A percentile compares a stretch with the other conserved stretches of the same genome.
These are phyloP conservation scores for Podospora pseudocomata DNA, from an alignment of 495 filamentous ascomycete genomes.

Conservation along the genomic window DNA sequence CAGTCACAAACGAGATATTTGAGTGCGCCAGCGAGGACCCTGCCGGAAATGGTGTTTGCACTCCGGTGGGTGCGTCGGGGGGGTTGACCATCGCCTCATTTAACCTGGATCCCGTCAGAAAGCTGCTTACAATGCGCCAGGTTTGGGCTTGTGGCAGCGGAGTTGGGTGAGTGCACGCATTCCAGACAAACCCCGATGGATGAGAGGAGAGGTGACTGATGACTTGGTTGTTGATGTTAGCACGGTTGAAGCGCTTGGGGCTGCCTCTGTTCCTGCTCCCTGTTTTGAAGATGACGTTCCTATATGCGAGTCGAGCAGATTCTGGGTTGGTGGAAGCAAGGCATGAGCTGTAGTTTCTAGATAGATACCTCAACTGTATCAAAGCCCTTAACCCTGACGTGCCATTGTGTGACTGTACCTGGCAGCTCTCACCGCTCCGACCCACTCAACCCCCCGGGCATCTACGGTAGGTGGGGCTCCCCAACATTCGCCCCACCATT, in stretches of 20 bases:
- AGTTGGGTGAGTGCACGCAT: background rate
- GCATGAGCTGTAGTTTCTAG: background rate
- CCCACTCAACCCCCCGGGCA: background rate
- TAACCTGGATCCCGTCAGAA: background rate
- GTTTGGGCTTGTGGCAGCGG: background rate
- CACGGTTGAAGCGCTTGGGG: background rate
- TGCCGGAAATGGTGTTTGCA: background rate
- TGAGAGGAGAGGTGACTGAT: too few species aligned
- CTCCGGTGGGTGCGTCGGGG: background rate
- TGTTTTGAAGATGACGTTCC: background rate
- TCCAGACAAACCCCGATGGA: too few species aligned
- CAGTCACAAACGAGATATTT: background rate
- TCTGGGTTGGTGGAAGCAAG: conserved; percentile 2
- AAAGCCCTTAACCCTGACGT: background rate
- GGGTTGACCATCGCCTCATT: background rate
- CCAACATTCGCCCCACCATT: background rate
- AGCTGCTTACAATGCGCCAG: background rate
- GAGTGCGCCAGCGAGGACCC: background rate
- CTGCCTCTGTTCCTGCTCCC: background rate
- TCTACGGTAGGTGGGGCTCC: background rate
- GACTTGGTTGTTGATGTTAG: background rate
- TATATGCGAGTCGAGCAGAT: background rate
- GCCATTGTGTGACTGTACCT: too few species aligned
- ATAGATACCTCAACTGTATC: background rate
- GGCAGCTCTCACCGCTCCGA: background rate